phyloP scores from a whole-genome alignment of 2,329 filamentous ascomycete genomes.

The Passalora sequoiae region DNA sequence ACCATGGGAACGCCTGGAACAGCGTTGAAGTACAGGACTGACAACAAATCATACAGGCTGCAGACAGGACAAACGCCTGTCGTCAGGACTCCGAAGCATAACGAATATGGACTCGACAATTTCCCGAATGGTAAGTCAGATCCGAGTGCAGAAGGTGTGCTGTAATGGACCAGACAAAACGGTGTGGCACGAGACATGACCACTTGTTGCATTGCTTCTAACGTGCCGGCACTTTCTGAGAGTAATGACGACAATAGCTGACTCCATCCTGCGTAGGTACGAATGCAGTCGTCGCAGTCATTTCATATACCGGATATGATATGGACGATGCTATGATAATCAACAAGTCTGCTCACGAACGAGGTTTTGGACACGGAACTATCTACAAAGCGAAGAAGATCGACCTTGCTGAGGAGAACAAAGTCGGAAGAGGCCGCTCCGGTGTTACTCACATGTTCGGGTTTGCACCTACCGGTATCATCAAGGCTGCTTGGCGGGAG shows the following conservation, averaged over 20 bases:
- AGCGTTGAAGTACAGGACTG: slow-evolving; percentile 76
- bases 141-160: too few species aligned
- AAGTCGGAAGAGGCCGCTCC: slow-evolving; percentile 40
- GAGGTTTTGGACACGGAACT: slow-evolving; percentile 90
- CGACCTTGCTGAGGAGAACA: slow-evolving; percentile 71
- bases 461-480: slow-evolving; percentile 71
- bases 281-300: slow-evolving; percentile 93
- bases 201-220: too few species aligned
- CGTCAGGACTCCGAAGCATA: slow-evolving; percentile 86
- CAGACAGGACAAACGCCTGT: slow-evolving; percentile 96
- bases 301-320: slow-evolving; percentile 98
- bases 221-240: too few species aligned
- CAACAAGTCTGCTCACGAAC: slow-evolving; percentile 94
- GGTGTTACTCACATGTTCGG: slow-evolving; percentile 81
- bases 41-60: slow-evolving; percentile 93
- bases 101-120: slow-evolving; percentile 94
- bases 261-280: too few species aligned
- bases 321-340: slow-evolving; percentile 99
- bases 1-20: slow-evolving; percentile 96
- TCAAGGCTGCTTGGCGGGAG: slow-evolving; percentile 64
- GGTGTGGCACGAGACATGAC: too few species aligned
- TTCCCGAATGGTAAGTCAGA: slow-evolving; percentile 99
- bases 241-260: too few species aligned
- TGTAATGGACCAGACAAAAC: too few species aligned
- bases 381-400: slow-evolving; percentile 98